Percentiles rank a stretch among this genome's conserved stretches.
phyloP scores from a whole-genome alignment of 2,329 filamentous ascomycete species.

The Pyrenochaeta sp. region DNA sequence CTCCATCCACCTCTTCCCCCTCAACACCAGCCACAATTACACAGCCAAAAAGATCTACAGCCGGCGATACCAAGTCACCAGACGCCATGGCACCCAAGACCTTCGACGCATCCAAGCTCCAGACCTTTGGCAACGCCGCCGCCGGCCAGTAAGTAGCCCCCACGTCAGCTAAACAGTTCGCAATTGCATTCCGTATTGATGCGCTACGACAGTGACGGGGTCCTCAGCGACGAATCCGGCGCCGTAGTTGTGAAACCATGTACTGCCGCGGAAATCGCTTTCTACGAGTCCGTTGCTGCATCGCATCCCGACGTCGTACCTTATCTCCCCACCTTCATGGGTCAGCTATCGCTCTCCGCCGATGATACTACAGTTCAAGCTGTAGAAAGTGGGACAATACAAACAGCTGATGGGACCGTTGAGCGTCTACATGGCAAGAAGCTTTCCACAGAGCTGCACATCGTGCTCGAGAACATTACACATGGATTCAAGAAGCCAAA shows the following conservation, averaged over 20 bases:
- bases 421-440: conserved; percentile 65
- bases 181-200: conserved; percentile 14
- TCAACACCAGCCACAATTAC: conserved; percentile 13
- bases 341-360: conserved; percentile 70
- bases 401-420: conserved; percentile 33
- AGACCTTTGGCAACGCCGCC: conserved; percentile 77
- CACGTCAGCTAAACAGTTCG: conserved; percentile 6
- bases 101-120: conserved; percentile 68
- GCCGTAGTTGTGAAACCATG: conserved; percentile 94
- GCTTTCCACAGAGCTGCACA: conserved; percentile 77
- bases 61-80: neutral
- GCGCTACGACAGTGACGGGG: conserved; percentile 74
- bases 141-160: conserved; percentile 78
- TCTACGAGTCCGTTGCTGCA: conserved; percentile 78
- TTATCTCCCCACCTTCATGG: conserved; percentile 86
- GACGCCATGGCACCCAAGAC: conserved; percentile 53
- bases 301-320: conserved; percentile 77
- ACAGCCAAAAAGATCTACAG: conserved; percentile 6
- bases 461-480: conserved; percentile 86
- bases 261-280: conserved; percentile 82
- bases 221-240: conserved; percentile 83
- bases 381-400: conserved; percentile 38
- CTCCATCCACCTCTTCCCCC: conserved; percentile 7
- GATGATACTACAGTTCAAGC: conserved; percentile 24
- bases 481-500: conserved; percentile 84